Evolutionary conservation across 139 green algal genomes (phyloP).

Genomic region (Closterium sp.): DNA sequence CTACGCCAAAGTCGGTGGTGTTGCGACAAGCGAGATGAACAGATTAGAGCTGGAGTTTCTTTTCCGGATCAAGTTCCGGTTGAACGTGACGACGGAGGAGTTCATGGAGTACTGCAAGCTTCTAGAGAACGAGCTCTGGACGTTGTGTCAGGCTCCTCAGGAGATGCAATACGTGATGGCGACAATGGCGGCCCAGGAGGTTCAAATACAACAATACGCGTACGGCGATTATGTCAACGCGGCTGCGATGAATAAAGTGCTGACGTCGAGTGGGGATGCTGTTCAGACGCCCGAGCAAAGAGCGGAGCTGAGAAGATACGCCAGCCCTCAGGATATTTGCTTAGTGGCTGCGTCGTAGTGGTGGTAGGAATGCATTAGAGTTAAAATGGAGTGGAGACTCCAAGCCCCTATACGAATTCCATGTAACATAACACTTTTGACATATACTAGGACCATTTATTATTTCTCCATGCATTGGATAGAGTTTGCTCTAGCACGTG

Average conservation of each 20-base stretch:
- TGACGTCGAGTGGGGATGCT: not conserved
- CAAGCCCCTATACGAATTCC: not conserved
- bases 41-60: conserved; percentile 75
- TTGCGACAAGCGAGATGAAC: conserved; percentile 72
- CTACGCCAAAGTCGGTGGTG: conserved; percentile 71
- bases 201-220: not conserved
- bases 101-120: conserved; percentile 35
- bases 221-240: not conserved
- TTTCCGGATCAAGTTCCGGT: conserved; percentile 62
- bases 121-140: conserved; percentile 37
- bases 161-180: not conserved
- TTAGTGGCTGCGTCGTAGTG: not conserved
- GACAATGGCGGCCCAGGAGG: not conserved
- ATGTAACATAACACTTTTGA: not conserved
- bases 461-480: not conserved
- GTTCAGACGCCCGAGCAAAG: not conserved
- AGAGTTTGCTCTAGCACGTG: not conserved
- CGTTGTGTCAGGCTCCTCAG: not conserved
- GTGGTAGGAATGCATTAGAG: not conserved
- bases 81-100: conserved; percentile 52
- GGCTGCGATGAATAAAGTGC: not conserved
- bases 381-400: not conserved
- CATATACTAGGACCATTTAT: not conserved
- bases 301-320: not conserved
- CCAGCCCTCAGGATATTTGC: not conserved